A percentile compares a stretch with the other conserved stretches of the same genome.
These are phyloP conservation scores for Cryptosporidium ubiquitum DNA, from an alignment of 169 alveolate genomes.

Conservation along the genomic window DNA sequence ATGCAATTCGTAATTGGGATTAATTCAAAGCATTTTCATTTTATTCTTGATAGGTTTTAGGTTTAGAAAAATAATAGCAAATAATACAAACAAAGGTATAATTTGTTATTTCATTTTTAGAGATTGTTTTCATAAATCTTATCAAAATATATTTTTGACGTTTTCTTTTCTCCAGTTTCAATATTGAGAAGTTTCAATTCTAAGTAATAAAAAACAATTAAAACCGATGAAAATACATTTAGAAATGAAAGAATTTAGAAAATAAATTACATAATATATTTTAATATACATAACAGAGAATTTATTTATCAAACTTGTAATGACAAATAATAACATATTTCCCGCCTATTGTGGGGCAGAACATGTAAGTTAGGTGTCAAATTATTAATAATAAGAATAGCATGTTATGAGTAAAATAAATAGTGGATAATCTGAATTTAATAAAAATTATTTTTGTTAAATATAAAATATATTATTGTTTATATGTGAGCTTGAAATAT, in stretches of 20 bases:
- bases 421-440: conserved; percentile 3
- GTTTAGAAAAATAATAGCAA: neutral
- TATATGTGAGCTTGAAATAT: neutral
- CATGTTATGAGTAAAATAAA: neutral
- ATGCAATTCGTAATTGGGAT: neutral
- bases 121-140: neutral
- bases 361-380: conserved; percentile 16
- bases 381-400: neutral
- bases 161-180: neutral
- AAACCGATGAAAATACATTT: no score
- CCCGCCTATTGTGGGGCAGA: conserved; percentile 12
- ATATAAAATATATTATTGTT: neutral
- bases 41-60: neutral
- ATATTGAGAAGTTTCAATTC: no score
- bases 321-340: neutral
- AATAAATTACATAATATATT: no score
- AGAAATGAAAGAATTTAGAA: no score
- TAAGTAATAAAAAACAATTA: no score
- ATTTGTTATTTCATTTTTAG: no score
- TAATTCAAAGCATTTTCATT: no score
- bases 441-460: neutral
- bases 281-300: no score
- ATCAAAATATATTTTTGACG: no score
- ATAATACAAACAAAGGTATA: no score
- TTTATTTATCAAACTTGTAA: neutral